A percentile compares a stretch with the other conserved stretches of the same genome.
Conservation (phyloP, 139 green algal genomes). For the Micromonas pusilla region DNA sequence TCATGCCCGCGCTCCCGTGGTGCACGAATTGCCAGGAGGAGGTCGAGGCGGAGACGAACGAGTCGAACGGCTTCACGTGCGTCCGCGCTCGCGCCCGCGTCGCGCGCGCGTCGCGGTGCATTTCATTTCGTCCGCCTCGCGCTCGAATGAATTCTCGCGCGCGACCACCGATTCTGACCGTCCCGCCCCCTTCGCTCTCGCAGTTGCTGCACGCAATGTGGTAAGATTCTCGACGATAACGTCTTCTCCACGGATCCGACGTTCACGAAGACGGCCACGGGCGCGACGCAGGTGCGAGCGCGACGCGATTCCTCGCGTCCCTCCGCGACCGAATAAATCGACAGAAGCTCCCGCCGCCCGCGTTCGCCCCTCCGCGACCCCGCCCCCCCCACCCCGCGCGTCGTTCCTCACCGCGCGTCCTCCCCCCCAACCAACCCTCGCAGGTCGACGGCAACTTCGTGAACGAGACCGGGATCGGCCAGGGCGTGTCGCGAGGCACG, state of each 20-base stretch:
- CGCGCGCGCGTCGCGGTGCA: too few species aligned
- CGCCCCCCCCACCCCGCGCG: too few species aligned
- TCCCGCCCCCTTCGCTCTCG: background rate
- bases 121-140: too few species aligned
- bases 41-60: conserved; percentile 52
- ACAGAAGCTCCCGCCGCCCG: too few species aligned
- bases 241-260: conserved; percentile 75
- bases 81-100: too few species aligned
- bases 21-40: conserved; percentile 39
- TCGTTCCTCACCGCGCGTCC: too few species aligned
- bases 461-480: conserved; percentile 49
- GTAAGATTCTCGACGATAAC: conserved; percentile 80
- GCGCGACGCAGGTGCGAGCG: too few species aligned
- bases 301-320: too few species aligned
- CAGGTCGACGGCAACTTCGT: conserved; percentile 78
- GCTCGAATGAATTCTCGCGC: conserved; percentile 67
- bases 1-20: conserved; percentile 10
- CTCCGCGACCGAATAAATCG: too few species aligned
- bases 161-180: conserved; percentile 5
- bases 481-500: conserved; percentile 53
- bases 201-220: conserved; percentile 77
- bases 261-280: conserved; percentile 62
- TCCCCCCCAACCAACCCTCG: too few species aligned
- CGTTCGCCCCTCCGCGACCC: too few species aligned
- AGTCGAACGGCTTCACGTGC: conserved; percentile 68